A percentile compares a stretch with the other conserved stretches of the same genome.
Evolutionary conservation across 176 grass and related monocot genomes (phyloP).

Genomic region (Themeda triandra): DNA sequence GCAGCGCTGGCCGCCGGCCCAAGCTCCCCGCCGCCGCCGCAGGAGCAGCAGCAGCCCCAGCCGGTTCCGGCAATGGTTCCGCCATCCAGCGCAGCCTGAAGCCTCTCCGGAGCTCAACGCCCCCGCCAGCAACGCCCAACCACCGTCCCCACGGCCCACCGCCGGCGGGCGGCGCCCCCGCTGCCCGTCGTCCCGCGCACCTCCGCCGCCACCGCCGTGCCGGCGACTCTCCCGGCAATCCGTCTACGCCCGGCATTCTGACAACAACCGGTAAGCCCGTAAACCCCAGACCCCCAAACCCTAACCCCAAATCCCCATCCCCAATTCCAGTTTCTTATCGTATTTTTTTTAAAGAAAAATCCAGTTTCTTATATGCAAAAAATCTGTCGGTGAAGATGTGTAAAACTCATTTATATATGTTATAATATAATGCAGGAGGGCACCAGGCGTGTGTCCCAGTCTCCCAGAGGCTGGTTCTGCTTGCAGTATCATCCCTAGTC

Average conservation of each 20-base stretch:
- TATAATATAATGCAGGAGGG: too few species aligned
- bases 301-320: neutral
- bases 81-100: neutral
- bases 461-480: too few species aligned
- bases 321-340: too few species aligned
- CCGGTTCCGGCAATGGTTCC: neutral
- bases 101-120: neutral
- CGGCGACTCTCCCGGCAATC: neutral
- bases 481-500: too few species aligned
- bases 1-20: too few species aligned
- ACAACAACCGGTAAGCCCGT: neutral
- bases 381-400: neutral
- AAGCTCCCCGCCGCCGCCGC: too few species aligned
- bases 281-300: neutral
- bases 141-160: neutral
- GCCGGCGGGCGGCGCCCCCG: too few species aligned
- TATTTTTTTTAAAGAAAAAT: too few species aligned
- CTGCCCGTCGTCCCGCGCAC: neutral
- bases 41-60: too few species aligned
- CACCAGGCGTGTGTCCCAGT: too few species aligned
- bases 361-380: neutral
- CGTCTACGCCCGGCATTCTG: neutral
- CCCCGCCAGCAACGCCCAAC: neutral
- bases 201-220: neutral
- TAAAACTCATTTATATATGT: neutral